phyloP scores from a whole-genome alignment of 2,329 filamentous ascomycete species.

The Ophiosphaerella narmari region DNA sequence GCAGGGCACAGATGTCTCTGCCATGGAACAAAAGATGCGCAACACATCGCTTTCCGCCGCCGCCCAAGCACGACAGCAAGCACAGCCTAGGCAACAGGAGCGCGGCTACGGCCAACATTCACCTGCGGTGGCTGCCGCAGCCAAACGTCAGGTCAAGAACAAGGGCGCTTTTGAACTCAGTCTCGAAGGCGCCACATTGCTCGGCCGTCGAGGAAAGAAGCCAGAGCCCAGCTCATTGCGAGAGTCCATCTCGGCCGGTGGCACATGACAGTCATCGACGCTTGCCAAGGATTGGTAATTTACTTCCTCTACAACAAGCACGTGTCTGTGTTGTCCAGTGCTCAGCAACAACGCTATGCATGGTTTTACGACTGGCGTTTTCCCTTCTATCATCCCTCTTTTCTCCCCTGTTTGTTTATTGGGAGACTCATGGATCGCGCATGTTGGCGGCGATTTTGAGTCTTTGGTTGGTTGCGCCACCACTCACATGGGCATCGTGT shows the following conservation, averaged over 20 bases:
- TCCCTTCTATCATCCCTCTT: background rate
- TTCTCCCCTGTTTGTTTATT: no score
- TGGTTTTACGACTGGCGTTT: background rate
- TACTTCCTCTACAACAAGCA: background rate
- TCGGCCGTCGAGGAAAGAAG: constrained; percentile 71
- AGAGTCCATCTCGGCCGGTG: constrained; percentile 46
- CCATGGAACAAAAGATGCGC: constrained; percentile 85
- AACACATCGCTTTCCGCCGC: constrained; percentile 76
- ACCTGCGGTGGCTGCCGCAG: constrained; percentile 79
- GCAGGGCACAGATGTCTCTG: constrained; percentile 65
- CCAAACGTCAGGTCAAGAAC: constrained; percentile 76
- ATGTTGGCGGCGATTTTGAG: no score
- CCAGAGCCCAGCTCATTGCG: constrained; percentile 51
- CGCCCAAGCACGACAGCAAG: constrained; percentile 60
- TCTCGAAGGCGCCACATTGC: constrained; percentile 84
- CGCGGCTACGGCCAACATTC: constrained; percentile 90
- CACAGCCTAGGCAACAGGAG: constrained; percentile 52
- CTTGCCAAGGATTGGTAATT: constrained; percentile 38
- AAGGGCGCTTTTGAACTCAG: constrained; percentile 90
- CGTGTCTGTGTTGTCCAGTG: background rate
- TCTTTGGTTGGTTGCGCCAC: background rate
- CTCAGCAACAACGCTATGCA: background rate
- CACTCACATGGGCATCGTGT: constrained; percentile 9
- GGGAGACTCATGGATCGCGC: no score
- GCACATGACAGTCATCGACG: constrained; percentile 38